Evolutionary conservation across 1,284 basidiomycete genomes (phyloP).

Genomic region (Apiotrichum porosum): DNA sequence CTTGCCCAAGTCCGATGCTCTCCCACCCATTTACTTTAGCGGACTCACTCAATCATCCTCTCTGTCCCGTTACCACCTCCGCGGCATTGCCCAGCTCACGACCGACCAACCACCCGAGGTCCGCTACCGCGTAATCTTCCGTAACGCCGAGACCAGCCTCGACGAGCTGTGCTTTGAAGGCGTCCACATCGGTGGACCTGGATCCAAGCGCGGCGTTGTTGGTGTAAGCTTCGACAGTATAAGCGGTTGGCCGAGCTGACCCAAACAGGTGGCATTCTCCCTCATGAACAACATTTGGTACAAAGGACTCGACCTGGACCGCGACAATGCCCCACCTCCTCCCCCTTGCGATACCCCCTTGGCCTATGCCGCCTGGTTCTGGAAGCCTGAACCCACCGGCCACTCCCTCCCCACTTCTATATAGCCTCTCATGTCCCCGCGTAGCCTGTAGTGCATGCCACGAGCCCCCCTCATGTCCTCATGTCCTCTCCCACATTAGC

Average conservation of each 20-base stretch:
- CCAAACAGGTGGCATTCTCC: neutral
- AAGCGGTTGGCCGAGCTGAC: neutral
- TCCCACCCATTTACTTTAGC: constrained; percentile 37
- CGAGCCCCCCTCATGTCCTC: too few relatives aligned
- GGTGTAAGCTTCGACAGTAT: constrained; percentile 36
- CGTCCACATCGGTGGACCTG: constrained; percentile 38
- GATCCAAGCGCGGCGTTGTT: constrained; percentile 36
- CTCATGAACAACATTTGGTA: too few relatives aligned
- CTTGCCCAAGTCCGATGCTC: constrained; percentile 26
- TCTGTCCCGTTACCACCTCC: neutral
- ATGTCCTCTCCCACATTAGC: too few relatives aligned
- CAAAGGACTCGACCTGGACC: too few relatives aligned
- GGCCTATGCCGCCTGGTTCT: neutral
- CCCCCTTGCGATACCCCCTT: too few relatives aligned
- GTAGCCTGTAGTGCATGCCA: too few relatives aligned
- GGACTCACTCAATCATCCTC: constrained; percentile 9
- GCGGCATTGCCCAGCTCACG: constrained; percentile 32
- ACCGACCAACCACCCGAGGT: constrained; percentile 41
- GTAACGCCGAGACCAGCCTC: constrained; percentile 25
- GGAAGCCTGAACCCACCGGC: constrained; percentile 2
- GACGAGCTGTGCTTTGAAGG: constrained; percentile 28
- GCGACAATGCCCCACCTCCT: too few relatives aligned
- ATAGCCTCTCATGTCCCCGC: too few relatives aligned
- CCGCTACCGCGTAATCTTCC: constrained; percentile 40
- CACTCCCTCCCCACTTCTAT: too few relatives aligned